These are phyloP conservation scores for Immersiporthe knoxdaviesiana DNA, from an alignment of 2,329 filamentous ascomycete species.

Conservation along the genomic window DNA sequence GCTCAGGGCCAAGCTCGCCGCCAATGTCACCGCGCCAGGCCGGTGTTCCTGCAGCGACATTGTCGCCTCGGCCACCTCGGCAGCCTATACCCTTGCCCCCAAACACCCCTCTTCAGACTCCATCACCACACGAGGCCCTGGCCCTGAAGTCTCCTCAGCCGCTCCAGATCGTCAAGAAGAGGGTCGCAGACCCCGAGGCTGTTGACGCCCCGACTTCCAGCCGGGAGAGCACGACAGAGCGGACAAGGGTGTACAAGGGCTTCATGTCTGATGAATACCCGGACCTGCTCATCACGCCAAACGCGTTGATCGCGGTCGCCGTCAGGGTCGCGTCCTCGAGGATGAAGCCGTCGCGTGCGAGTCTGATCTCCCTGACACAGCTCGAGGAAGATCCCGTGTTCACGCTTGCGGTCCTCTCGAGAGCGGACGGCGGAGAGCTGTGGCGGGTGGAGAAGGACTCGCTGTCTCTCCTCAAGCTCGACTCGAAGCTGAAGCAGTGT, in stretches of 20 bases:
- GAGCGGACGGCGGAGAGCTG: slow-evolving; percentile 75
- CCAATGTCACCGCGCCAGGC: slow-evolving; percentile 68
- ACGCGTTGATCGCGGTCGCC: slow-evolving; percentile 82
- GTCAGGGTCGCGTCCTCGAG: slow-evolving; percentile 90
- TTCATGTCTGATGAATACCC: slow-evolving; percentile 86
- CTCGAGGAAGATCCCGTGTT: slow-evolving; percentile 93
- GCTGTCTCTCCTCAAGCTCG: slow-evolving; percentile 76
- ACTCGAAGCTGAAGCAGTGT: slow-evolving; percentile 77
- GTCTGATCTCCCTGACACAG: slow-evolving; percentile 77
- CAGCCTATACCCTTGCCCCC: slow-evolving; percentile 74
- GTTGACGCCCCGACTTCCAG: slow-evolving; percentile 39
- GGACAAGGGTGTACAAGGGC: slow-evolving; percentile 69
- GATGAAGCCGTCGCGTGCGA: slow-evolving; percentile 89
- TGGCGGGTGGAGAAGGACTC: slow-evolving; percentile 97
- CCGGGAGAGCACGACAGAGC: slow-evolving; percentile 44
- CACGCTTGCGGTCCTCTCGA: slow-evolving; percentile 81
- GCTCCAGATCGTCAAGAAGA: slow-evolving; percentile 43
- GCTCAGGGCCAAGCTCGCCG: slow-evolving; percentile 62
- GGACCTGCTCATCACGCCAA: slow-evolving; percentile 81
- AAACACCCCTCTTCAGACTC: slow-evolving; percentile 67
- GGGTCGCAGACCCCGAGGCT: slow-evolving; percentile 30
- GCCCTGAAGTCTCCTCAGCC: slow-evolving; percentile 47
- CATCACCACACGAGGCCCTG: slow-evolving; percentile 46
- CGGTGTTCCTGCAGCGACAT: slow-evolving; percentile 34
- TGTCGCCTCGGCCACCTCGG: slow-evolving; percentile 75